Evolutionary conservation across 2,329 filamentous ascomycete species (phyloP).

Genomic region (Pseudogymnoascus sp.): DNA sequence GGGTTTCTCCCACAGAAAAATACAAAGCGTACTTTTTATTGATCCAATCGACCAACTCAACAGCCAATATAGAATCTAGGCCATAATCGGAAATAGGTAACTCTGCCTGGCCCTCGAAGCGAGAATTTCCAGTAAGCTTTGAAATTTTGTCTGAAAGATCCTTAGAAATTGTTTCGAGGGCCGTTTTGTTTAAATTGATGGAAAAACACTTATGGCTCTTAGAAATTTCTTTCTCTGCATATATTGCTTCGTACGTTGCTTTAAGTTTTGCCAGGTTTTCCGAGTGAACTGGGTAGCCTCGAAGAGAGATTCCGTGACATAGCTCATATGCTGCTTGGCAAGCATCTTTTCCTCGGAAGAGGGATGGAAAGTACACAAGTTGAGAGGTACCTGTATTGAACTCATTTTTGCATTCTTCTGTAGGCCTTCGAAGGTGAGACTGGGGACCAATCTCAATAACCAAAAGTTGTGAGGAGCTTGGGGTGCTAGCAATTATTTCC

Average conservation of each 20-base stretch:
- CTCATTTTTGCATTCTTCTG: slow-evolving; percentile 21
- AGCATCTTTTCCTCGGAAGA: slow-evolving; percentile 16
- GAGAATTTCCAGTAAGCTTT: not conserved
- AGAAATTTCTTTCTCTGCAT: not conserved
- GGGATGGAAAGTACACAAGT: slow-evolving; percentile 12
- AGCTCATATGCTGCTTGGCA: slow-evolving; percentile 12
- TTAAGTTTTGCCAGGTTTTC: not conserved
- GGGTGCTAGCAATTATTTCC: not conserved
- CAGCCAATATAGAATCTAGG: not conserved
- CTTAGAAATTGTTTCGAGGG: not conserved
- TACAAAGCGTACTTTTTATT: not conserved
- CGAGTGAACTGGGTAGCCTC: slow-evolving; percentile 13
- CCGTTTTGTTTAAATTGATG: not conserved
- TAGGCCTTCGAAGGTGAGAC: slow-evolving; percentile 28
- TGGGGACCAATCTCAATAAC: slow-evolving; percentile 32
- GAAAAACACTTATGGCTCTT: not conserved
- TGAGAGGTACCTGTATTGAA: not conserved
- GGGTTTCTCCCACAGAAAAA: not conserved
- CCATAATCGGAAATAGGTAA: not conserved
- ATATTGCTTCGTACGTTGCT: not conserved
- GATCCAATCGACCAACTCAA: not conserved
- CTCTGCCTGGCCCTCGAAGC: not conserved
- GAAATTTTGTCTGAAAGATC: not conserved
- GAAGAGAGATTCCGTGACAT: slow-evolving; percentile 13
- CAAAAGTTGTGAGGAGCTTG: slow-evolving; percentile 12